phyloP scores from a whole-genome alignment of 1,284 basidiomycete species.

The Pseudozyma thailandica region DNA sequence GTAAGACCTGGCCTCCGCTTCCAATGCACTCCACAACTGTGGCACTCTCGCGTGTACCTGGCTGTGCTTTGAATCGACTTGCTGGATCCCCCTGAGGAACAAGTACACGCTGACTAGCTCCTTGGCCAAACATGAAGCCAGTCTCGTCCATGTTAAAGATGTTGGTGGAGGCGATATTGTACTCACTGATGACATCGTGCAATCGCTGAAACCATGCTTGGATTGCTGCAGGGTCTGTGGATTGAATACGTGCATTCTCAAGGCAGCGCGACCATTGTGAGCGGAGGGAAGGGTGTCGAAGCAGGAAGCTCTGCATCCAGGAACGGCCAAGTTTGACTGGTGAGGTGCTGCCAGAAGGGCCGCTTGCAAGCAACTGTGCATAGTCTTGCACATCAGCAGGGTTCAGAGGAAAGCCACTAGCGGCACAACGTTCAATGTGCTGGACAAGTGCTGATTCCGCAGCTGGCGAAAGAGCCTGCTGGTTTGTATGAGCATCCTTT shows the following conservation, averaged over 20 bases:
- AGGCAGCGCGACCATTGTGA: slow-evolving; percentile 16
- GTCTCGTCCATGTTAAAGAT: slow-evolving; percentile 17
- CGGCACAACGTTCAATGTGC: slow-evolving; percentile 15
- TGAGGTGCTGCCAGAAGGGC: not conserved
- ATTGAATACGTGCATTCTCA: slow-evolving; percentile 6
- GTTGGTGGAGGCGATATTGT: slow-evolving; percentile 3
- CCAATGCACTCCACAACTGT: slow-evolving; percentile 15
- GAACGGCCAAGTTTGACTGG: not conserved
- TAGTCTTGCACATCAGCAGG: slow-evolving; percentile 5
- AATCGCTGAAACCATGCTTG: slow-evolving; percentile 4
- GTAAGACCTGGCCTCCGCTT: slow-evolving; percentile 7
- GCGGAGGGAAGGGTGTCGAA: slow-evolving; percentile 7
- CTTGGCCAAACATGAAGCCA: slow-evolving; percentile 2
- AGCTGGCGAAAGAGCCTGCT: slow-evolving; percentile 5
- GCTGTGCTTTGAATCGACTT: slow-evolving; percentile 11
- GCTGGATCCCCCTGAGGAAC: slow-evolving; percentile 5
- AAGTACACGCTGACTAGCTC: not conserved
- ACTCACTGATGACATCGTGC: slow-evolving; percentile 5
- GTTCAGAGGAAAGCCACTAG: slow-evolving; percentile 13
- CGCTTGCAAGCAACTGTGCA: slow-evolving; percentile 2
- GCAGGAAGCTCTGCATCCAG: slow-evolving; percentile 18
- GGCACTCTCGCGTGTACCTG: slow-evolving; percentile 5
- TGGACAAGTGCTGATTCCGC: slow-evolving; percentile 9
- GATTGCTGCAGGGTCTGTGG: not conserved
- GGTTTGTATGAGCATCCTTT: not conserved